phyloP scores from a whole-genome alignment of 441 rosid species.

The Flueggea neowawraea region DNA sequence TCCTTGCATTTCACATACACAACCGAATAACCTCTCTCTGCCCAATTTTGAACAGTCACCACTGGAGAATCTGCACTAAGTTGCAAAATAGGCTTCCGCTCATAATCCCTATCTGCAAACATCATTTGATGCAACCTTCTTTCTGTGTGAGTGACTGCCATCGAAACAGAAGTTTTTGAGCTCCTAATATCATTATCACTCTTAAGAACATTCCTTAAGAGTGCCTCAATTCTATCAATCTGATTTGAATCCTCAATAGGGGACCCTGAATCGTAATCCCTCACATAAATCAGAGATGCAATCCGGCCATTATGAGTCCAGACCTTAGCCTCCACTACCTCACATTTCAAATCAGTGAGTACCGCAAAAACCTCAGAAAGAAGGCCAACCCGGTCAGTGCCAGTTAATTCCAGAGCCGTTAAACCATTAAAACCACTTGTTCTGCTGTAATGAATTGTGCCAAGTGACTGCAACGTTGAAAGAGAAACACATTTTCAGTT shows the following conservation, averaged over 20 bases:
- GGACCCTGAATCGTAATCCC: constrained; percentile 63
- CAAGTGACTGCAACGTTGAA: constrained; percentile 52
- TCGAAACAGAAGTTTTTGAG: constrained; percentile 57
- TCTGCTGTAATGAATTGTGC: constrained; percentile 53
- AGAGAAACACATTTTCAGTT: constrained; percentile 1
- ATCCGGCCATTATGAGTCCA: constrained; percentile 96
- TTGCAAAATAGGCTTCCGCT: constrained; percentile 45
- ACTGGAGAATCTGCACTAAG: constrained; percentile 32
- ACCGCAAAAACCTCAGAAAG: constrained; percentile 89
- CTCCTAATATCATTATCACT: constrained; percentile 80
- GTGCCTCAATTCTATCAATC: constrained; percentile 57
- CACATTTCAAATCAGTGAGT: constrained; percentile 77
- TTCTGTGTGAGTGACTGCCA: constrained; percentile 71
- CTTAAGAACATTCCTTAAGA: constrained; percentile 75
- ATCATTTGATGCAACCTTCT: constrained; percentile 94
- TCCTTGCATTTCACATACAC: constrained; percentile 88
- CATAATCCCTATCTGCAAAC: constrained; percentile 93
- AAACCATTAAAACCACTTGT: constrained; percentile 46
- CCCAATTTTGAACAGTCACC: constrained; percentile 89
- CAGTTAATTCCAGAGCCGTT: constrained; percentile 81
- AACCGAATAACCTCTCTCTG: constrained; percentile 72
- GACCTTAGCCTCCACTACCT: constrained; percentile 80
- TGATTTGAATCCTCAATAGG: constrained; percentile 71
- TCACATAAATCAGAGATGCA: constrained; percentile 68
- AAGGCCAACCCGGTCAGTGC: constrained; percentile 83